A percentile compares a stretch with the other conserved stretches of the same genome.
These are phyloP conservation scores for Albatrellus ellisii DNA, from an alignment of 768 basidiomycete species.

Conservation along the genomic window DNA sequence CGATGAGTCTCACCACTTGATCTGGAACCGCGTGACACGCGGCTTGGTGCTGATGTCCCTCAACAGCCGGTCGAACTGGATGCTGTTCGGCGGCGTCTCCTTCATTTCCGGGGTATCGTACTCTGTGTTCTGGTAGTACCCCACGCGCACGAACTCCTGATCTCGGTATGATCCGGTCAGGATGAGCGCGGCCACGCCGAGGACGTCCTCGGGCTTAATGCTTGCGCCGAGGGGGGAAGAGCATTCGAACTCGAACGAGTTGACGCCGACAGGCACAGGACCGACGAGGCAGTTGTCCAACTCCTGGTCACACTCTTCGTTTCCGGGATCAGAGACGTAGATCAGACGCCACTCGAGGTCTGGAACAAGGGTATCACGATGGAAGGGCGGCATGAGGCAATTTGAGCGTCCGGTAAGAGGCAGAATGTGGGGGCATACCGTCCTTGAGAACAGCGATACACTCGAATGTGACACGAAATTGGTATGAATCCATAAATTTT, in stretches of 20 bases:
- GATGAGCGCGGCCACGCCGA: slow-evolving; percentile 95
- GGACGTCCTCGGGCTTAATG: slow-evolving; percentile 81
- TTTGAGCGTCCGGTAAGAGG: neutral
- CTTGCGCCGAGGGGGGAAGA: slow-evolving; percentile 70
- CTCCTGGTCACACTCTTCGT: slow-evolving; percentile 90
- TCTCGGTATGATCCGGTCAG: slow-evolving; percentile 93
- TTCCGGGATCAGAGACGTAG: slow-evolving; percentile 88
- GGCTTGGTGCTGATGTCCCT: slow-evolving; percentile 87
- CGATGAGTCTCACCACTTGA: slow-evolving; percentile 52
- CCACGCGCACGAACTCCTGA: slow-evolving; percentile 98
- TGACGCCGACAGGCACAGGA: slow-evolving; percentile 92
- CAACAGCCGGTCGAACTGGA: slow-evolving; percentile 67
- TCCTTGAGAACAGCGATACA: slow-evolving; percentile 87
- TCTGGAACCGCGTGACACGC: slow-evolving; percentile 86
- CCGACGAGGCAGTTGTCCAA: slow-evolving; percentile 97
- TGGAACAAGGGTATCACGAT: slow-evolving; percentile 18
- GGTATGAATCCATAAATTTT: slow-evolving; percentile 80
- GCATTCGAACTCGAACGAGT: slow-evolving; percentile 94
- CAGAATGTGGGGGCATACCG: slow-evolving; percentile 32
- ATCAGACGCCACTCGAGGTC: slow-evolving; percentile 98
- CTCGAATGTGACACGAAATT: slow-evolving; percentile 93
- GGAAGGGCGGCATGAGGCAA: neutral
- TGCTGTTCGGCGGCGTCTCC: slow-evolving; percentile 49
- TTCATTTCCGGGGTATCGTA: slow-evolving; percentile 94
- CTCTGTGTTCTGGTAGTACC: slow-evolving; percentile 98